These are phyloP conservation scores for Phytophthora pisi DNA, from an alignment of 352 stramenopile species.

Conservation along the genomic window DNA sequence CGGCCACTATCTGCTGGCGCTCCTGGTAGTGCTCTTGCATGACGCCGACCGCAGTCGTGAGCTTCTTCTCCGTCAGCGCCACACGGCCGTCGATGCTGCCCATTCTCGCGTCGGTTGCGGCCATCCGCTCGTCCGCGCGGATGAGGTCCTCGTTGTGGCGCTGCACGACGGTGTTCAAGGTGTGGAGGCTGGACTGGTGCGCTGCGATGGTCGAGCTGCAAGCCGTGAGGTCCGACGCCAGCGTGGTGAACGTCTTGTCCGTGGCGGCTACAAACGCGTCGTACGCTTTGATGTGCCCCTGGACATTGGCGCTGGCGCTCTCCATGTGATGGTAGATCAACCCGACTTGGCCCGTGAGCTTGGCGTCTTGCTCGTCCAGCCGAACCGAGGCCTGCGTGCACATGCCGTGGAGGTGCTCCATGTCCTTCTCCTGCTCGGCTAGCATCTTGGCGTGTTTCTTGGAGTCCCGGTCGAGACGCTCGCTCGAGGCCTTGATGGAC, in stretches of 20 bases:
- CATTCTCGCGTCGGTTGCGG: slow-evolving; percentile 39
- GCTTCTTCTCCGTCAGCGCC: slow-evolving; percentile 53
- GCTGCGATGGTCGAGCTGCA: slow-evolving; percentile 35
- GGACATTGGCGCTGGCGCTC: neutral
- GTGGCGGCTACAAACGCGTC: slow-evolving; percentile 34
- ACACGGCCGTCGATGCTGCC: slow-evolving; percentile 49
- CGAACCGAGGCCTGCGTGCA: slow-evolving; percentile 26
- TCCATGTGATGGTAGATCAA: slow-evolving; percentile 24
- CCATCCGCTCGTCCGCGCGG: slow-evolving; percentile 34
- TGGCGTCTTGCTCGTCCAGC: slow-evolving; percentile 37
- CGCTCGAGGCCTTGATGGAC: slow-evolving; percentile 30
- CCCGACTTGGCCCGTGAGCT: slow-evolving; percentile 33
- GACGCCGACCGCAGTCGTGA: slow-evolving; percentile 29
- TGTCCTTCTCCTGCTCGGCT: slow-evolving; percentile 32
- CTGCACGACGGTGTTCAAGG: slow-evolving; percentile 33
- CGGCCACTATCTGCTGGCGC: slow-evolving; percentile 33
- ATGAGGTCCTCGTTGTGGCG: slow-evolving; percentile 45
- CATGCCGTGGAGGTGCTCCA: slow-evolving; percentile 42
- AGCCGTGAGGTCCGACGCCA: slow-evolving; percentile 33
- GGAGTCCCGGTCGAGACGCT: slow-evolving; percentile 26
- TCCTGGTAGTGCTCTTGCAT: slow-evolving; percentile 59
- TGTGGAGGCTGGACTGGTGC: slow-evolving; percentile 42
- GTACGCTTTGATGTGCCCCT: slow-evolving; percentile 27
- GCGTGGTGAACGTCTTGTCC: slow-evolving; percentile 38
- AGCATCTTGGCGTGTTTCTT: slow-evolving; percentile 26